phyloP scores from a whole-genome alignment of 2,329 filamentous ascomycete species.

The Claviceps maximensis region DNA sequence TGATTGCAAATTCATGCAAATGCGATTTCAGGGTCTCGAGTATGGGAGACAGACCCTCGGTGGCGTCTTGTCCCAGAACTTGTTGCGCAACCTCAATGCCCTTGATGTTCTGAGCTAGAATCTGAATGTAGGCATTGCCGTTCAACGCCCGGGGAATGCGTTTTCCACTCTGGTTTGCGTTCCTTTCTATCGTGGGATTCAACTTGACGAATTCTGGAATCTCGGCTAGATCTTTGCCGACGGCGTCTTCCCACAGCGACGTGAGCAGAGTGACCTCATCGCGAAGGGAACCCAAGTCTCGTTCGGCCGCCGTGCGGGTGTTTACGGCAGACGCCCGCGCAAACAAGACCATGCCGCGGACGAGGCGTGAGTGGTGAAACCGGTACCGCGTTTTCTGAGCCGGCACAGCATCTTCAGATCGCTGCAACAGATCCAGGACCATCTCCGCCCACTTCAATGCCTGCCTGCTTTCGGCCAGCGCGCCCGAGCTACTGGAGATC shows the following conservation, averaged over 20 bases:
- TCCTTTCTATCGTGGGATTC: conserved; percentile 10
- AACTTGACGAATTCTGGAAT: conserved; percentile 14
- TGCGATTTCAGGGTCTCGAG: conserved; percentile 24
- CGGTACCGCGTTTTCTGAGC: conserved; percentile 9
- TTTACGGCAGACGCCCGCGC: conserved; percentile 15
- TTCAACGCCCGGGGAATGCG: conserved; percentile 10
- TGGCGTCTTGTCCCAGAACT: conserved; percentile 20
- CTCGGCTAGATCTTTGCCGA: conserved; percentile 9
- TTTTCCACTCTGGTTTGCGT: neutral
- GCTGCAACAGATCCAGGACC: conserved; percentile 36
- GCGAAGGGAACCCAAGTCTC: conserved; percentile 13
- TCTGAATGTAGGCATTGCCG: conserved; percentile 15
- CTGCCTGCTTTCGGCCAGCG: conserved; percentile 22
- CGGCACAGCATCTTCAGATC: conserved; percentile 23
- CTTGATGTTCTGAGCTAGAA: conserved; percentile 20
- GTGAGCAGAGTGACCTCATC: conserved; percentile 18
- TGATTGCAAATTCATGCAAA: conserved; percentile 18
- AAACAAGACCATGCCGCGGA: conserved; percentile 20
- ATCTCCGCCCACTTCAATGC: conserved; percentile 32
- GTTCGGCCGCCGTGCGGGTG: conserved; percentile 13
- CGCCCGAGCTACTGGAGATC: conserved; percentile 25
- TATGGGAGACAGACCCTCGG: conserved; percentile 22
- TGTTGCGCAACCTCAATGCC: conserved; percentile 33
- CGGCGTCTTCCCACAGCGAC: conserved; percentile 14
- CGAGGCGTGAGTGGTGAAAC: conserved; percentile 14